Evolutionary conservation across 805 yeast species (phyloP).

Genomic region (Candida tammaniensis): DNA sequence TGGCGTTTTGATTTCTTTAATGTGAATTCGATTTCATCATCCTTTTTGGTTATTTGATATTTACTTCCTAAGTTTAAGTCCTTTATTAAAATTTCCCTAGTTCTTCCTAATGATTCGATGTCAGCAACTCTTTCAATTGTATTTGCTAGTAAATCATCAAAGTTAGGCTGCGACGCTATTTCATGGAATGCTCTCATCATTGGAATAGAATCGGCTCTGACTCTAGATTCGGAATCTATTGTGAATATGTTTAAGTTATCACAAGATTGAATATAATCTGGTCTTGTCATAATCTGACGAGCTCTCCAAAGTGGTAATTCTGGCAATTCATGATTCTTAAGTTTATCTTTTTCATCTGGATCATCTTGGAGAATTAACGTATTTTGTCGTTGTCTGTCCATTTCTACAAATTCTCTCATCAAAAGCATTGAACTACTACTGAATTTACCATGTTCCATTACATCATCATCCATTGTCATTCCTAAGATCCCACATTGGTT

Average conservation of each 20-base stretch:
- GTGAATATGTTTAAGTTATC: slow-evolving; percentile 79
- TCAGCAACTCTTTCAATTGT: slow-evolving; percentile 68
- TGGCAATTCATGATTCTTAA: slow-evolving; percentile 55
- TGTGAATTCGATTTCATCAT: slow-evolving; percentile 11
- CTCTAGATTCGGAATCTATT: slow-evolving; percentile 68
- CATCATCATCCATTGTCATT: slow-evolving; percentile 82
- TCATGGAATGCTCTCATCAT: slow-evolving; percentile 90
- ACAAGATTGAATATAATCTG: slow-evolving; percentile 72
- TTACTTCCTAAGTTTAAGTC: slow-evolving; percentile 57
- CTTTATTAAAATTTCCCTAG: slow-evolving; percentile 71
- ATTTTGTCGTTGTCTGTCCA: slow-evolving; percentile 46
- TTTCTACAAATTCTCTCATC: slow-evolving; percentile 67
- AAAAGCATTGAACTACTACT: slow-evolving; percentile 70
- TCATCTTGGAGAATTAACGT: slow-evolving; percentile 31
- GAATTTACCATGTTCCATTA: slow-evolving; percentile 79
- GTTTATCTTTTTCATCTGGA: slow-evolving; percentile 16
- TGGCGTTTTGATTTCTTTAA: slow-evolving; percentile 11
- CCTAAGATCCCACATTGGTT: slow-evolving; percentile 82
- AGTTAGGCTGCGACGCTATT: slow-evolving; percentile 67
- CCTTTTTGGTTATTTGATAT: slow-evolving; percentile 27
- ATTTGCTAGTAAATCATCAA: slow-evolving; percentile 61
- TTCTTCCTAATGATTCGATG: slow-evolving; percentile 74
- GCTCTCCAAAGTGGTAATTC: slow-evolving; percentile 81
- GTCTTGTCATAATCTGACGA: slow-evolving; percentile 79
- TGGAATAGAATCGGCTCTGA: slow-evolving; percentile 78